These are phyloP conservation scores for Elsinoe arachidis DNA, from an alignment of 2,329 filamentous ascomycete genomes.

Conservation along the genomic window DNA sequence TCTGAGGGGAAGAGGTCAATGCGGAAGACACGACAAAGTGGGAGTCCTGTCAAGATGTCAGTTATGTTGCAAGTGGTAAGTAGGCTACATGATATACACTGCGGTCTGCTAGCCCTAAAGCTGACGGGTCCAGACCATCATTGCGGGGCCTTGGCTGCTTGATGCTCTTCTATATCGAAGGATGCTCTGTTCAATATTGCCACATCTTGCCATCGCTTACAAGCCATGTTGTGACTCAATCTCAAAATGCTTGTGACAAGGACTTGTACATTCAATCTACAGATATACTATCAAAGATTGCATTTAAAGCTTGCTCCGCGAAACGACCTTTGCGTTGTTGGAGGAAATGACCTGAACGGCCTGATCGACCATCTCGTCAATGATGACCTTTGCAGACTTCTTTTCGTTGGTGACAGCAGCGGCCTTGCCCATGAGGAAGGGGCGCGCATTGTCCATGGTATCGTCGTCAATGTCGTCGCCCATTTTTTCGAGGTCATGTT, in stretches of 20 bases:
- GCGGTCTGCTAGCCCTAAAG: no score
- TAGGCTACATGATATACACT: no score
- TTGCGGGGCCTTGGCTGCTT: no score
- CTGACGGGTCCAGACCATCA: no score
- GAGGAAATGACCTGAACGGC: slow-evolving; percentile 40
- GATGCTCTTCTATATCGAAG: no score
- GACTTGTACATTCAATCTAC: slow-evolving; percentile 3
- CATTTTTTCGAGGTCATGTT: slow-evolving; percentile 84
- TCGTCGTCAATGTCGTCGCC: slow-evolving; percentile 62
- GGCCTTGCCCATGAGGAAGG: slow-evolving; percentile 94
- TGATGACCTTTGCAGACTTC: slow-evolving; percentile 81
- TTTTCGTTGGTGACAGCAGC: slow-evolving; percentile 88
- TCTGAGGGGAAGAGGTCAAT: background rate
- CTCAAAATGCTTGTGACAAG: no score
- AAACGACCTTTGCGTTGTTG: slow-evolving; percentile 22
- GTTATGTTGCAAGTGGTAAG: no score
- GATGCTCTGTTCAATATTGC: no score
- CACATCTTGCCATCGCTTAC: no score
- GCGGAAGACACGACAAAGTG: background rate
- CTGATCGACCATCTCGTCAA: slow-evolving; percentile 86
- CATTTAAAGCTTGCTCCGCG: slow-evolving; percentile 29
- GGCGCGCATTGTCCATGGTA: slow-evolving; percentile 80
- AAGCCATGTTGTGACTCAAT: no score
- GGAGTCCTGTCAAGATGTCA: no score
- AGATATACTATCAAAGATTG: background rate